These are phyloP conservation scores for Suillus tomentosus DNA, from an alignment of 768 basidiomycete species.

Conservation along the genomic window DNA sequence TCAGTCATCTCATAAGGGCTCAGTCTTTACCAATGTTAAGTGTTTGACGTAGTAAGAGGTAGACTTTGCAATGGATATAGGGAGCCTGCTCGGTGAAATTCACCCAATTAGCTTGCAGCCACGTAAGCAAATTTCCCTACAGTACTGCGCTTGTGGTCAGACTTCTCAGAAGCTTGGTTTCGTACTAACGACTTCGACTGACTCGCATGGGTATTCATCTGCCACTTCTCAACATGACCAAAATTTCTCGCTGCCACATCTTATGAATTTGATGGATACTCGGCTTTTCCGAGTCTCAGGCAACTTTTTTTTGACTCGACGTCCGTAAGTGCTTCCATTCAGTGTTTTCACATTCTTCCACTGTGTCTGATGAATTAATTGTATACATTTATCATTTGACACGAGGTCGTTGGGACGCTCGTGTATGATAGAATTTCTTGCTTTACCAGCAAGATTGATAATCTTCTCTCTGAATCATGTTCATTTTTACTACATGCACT, in stretches of 20 bases:
- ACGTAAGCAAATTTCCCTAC: background rate
- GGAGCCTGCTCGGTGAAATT: background rate
- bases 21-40: too few species aligned
- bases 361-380: background rate
- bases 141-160: too few species aligned
- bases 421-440: constrained; percentile 27
- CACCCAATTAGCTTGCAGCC: background rate
- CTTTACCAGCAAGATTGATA: constrained; percentile 17
- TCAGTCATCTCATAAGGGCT: background rate
- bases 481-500: background rate
- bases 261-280: background rate
- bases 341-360: background rate
- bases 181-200: too few species aligned
- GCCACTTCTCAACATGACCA: background rate
- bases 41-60: too few species aligned
- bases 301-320: background rate
- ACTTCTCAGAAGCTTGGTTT: too few species aligned
- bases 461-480: constrained; percentile 38
- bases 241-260: background rate
- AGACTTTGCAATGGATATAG: too few species aligned
- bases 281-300: background rate
- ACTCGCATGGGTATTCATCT: background rate
- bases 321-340: background rate
- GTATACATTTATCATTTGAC: constrained; percentile 16
- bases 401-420: constrained; percentile 31